These are phyloP conservation scores for Thelephora terrestris DNA, from an alignment of 1,284 basidiomycete genomes.

Conservation along the genomic window DNA sequence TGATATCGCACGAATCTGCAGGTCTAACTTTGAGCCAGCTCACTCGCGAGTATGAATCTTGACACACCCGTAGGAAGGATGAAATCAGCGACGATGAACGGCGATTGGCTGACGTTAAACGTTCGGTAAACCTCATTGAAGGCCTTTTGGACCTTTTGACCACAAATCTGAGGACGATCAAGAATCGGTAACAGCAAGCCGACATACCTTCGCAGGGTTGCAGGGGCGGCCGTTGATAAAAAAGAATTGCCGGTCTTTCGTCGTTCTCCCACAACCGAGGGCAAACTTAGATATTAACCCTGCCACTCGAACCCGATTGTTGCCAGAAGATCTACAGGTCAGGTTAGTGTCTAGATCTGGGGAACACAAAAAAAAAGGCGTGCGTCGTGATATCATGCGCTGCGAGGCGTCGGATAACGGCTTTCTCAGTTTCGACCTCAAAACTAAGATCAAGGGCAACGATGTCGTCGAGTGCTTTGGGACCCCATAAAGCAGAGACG, in stretches of 20 bases:
- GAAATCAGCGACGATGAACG: conserved; percentile 82
- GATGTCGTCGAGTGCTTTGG: conserved; percentile 68
- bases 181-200: conserved; percentile 8
- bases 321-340: neutral
- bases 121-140: conserved; percentile 86
- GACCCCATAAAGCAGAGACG: conserved; percentile 77
- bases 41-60: conserved; percentile 9
- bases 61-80: conserved; percentile 66
- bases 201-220: conserved; percentile 56
- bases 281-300: conserved; percentile 78
- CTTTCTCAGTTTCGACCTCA: conserved; percentile 53
- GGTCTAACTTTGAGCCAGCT: neutral
- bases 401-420: conserved; percentile 27
- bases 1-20: conserved; percentile 83
- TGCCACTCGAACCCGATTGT: conserved; percentile 45
- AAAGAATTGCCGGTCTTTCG: conserved; percentile 86
- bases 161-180: neutral
- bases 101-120: conserved; percentile 75
- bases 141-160: conserved; percentile 62
- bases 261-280: conserved; percentile 61
- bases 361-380: conserved; percentile 4
- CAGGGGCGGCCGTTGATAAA: conserved; percentile 93
- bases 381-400: conserved; percentile 16
- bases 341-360: neutral
- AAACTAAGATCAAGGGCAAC: conserved; percentile 68